Evolutionary conservation across 768 basidiomycete species (phyloP).

Genomic region (Tulasnella calospora): DNA sequence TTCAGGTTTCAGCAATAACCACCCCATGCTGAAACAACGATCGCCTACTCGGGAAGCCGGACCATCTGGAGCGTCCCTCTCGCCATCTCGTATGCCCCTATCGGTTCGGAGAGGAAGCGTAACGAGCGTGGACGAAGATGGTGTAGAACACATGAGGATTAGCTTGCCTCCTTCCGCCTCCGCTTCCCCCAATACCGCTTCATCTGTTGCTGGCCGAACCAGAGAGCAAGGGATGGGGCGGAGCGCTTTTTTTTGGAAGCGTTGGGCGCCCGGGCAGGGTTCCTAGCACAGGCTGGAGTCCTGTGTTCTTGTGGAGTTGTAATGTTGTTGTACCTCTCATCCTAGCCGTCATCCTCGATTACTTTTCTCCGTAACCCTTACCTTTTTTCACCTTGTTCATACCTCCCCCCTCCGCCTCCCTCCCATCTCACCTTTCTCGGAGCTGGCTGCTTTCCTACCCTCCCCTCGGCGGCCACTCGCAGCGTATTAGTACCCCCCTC

Average conservation of each 20-base stretch:
- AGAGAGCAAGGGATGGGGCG: slow-evolving; percentile 21
- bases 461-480: not conserved
- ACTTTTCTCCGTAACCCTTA: not conserved
- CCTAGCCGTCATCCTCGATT: not conserved
- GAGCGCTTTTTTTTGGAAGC: slow-evolving; percentile 21
- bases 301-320: not conserved
- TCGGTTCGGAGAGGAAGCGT: not conserved
- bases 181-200: not conserved
- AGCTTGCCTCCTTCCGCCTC: not conserved
- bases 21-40: not conserved
- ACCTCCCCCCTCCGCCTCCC: not conserved
- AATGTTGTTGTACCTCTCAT: not conserved
- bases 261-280: slow-evolving; percentile 4
- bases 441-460: not conserved
- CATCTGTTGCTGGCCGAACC: not conserved
- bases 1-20: not conserved
- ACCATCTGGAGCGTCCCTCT: not conserved
- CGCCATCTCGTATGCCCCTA: not conserved
- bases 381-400: not conserved
- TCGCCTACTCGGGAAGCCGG: not conserved
- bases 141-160: slow-evolving; percentile 6
- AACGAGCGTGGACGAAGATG: not conserved
- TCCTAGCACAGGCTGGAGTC: not conserved
- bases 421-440: not conserved
- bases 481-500: not conserved